These are phyloP conservation scores for Strobilomyces confusus DNA, from an alignment of 768 basidiomycete genomes.

Conservation along the genomic window DNA sequence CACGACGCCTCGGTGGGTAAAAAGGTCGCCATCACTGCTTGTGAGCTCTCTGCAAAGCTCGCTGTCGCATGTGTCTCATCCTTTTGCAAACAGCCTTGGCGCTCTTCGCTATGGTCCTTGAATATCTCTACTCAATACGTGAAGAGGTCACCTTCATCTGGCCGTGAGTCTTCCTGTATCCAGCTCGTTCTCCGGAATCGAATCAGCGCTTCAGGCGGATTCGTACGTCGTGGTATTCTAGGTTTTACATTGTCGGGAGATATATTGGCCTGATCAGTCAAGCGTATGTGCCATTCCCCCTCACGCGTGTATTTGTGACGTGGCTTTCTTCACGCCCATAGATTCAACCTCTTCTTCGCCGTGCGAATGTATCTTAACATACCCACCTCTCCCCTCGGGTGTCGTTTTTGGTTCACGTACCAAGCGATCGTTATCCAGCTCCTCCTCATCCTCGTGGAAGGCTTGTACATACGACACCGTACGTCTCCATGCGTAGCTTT, in stretches of 20 bases:
- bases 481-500: background rate
- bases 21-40: conserved; percentile 11
- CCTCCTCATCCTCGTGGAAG: conserved; percentile 12
- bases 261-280: conserved; percentile 17
- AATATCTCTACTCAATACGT: conserved; percentile 8
- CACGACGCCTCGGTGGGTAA: background rate
- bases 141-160: conserved; percentile 18
- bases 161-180: conserved; percentile 14
- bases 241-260: conserved; percentile 10
- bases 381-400: conserved; percentile 2
- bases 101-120: conserved; percentile 14
- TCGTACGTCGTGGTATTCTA: conserved; percentile 5
- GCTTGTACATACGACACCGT: conserved; percentile 18
- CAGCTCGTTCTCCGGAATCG: background rate
- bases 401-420: conserved; percentile 16
- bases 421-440: conserved; percentile 13
- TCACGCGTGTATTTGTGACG: background rate
- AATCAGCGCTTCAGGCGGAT: conserved; percentile 3
- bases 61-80: background rate
- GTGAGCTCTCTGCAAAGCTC: conserved; percentile 1
- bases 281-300: conserved; percentile 10
- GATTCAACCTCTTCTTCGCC: conserved; percentile 21
- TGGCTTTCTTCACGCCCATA: background rate
- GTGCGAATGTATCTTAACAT: conserved; percentile 16
- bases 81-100: background rate